Evolutionary conservation across 2,329 filamentous ascomycete genomes (phyloP).

Genomic region (Huntiella decipiens): DNA sequence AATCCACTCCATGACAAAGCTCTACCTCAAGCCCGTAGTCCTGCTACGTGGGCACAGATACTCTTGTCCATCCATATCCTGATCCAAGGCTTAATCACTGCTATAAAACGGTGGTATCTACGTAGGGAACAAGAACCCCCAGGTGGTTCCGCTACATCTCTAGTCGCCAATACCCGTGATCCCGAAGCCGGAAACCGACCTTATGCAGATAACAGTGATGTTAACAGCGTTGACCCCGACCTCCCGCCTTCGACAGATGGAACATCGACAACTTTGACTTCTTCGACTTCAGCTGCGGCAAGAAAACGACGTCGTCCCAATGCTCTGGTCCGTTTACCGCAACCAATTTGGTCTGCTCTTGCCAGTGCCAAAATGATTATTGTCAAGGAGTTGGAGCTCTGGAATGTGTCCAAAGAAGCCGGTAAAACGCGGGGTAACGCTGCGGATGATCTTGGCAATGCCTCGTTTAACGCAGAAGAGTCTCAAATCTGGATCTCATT

Average conservation of each 20-base stretch:
- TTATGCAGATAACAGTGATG: constrained; percentile 7
- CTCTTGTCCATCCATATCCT: constrained; percentile 56
- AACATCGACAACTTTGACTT: constrained; percentile 20
- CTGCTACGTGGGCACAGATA: constrained; percentile 39
- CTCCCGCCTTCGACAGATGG: no score
- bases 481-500: constrained; percentile 67
- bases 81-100: constrained; percentile 52
- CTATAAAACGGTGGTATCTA: constrained; percentile 50
- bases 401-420: constrained; percentile 54
- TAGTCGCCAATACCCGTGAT: constrained; percentile 15
- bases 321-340: constrained; percentile 72
- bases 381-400: constrained; percentile 77
- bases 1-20: constrained; percentile 4
- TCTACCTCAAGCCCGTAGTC: not conserved
- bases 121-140: constrained; percentile 33
- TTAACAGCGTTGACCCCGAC: constrained; percentile 12
- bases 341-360: constrained; percentile 84
- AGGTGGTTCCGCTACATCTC: constrained; percentile 12
- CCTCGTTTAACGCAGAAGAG: constrained; percentile 49
- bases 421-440: constrained; percentile 57
- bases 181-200: constrained; percentile 9
- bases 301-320: constrained; percentile 85
- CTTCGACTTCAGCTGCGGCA: constrained; percentile 17
- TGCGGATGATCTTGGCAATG: constrained; percentile 58
- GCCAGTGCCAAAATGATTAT: constrained; percentile 94